Base-by-base conservation (phyloP, 2,329 filamentous ascomycete genomes). In the Cryphonectria carpinicola region DNA sequence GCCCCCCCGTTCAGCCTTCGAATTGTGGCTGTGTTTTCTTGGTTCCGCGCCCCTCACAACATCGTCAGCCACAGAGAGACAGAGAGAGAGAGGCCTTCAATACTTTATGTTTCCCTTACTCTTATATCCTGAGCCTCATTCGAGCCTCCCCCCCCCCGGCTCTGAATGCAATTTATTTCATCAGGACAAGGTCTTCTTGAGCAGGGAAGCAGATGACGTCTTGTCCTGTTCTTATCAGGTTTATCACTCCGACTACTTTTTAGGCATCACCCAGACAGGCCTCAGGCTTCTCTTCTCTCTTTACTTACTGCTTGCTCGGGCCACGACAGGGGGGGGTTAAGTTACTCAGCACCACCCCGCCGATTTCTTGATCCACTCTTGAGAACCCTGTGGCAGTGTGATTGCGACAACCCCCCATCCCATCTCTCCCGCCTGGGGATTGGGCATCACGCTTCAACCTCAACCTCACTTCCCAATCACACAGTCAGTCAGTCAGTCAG, bases 21-120 rank as follows among this genome's bases (percentile, higher is more conserved):
- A 67, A 35, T 65, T 67, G 68, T 58, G 68, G 65, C 69, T 66
- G 69, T 70, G 69, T 54, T 35, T 19, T 66, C 64, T 56, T 10
- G 61, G 39, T 22, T 22, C 39, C 35, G 25, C 54, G 28, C 54
- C 54, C 14, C 25, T 32, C 25, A 14, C 35, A 41, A 0, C 56
- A 60, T 28, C 32, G 7, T 60, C 56, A 60, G 28, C 25, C 46
- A 49, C 7, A 49, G 46, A 22, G 46, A 49, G 46, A n/a, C 22
- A n/a, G 46, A n/a, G 46, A n/a, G n/a, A n/a, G n/a, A n/a, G 28
- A 28, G 28, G 43, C 17, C 43, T 49, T 60, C 13, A 60, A 14
- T 28, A 19, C 56, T 35, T 49, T 17, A 49, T 10, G 19, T 11
- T 49, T 11, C 8, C 46, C 46, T 49, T 22, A 0, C 19, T n/a